Conservation (phyloP, 768 basidiomycete species). For the Lactarius deliciosus region DNA sequence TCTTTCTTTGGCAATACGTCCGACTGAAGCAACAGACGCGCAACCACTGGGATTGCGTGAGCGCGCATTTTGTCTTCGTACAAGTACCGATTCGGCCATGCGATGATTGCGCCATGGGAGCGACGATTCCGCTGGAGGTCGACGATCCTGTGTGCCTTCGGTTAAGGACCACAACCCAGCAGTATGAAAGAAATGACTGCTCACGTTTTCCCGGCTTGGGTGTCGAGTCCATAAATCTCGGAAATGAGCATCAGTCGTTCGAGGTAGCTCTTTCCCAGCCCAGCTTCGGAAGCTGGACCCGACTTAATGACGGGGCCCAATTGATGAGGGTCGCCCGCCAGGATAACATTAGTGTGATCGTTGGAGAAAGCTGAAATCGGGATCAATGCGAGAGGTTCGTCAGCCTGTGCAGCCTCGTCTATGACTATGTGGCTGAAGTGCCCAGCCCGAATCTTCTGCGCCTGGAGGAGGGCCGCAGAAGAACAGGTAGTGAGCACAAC, state of each 20-base stretch:
- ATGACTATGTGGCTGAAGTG: constrained; percentile 62
- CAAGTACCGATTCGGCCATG: constrained; percentile 51
- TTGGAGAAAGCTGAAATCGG: constrained; percentile 38
- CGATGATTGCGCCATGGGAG: constrained; percentile 43
- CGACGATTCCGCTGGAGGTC: constrained; percentile 28
- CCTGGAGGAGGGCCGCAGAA: constrained; percentile 49
- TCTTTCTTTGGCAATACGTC: constrained; percentile 33
- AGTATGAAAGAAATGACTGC: constrained; percentile 12
- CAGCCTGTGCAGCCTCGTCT: constrained; percentile 65
- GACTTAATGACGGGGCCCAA: constrained; percentile 42
- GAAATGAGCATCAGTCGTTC: constrained; percentile 38
- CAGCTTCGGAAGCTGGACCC: constrained; percentile 31
- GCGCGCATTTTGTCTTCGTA: constrained; percentile 39
- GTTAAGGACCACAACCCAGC: background rate
- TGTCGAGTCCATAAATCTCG: constrained; percentile 34
- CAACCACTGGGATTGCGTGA: constrained; percentile 24
- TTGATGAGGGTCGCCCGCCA: constrained; percentile 42
- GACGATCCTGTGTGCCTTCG: constrained; percentile 27
- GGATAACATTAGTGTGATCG: constrained; percentile 39
- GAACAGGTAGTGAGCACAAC: constrained; percentile 61
- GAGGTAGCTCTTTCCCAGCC: constrained; percentile 39
- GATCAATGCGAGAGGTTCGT: constrained; percentile 59
- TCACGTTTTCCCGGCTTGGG: constrained; percentile 36
- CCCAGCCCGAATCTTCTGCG: constrained; percentile 49
- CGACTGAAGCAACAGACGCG: constrained; percentile 29